Evolutionary conservation across 495 filamentous ascomycete genomes (phyloP).

Genomic region (Hyphodiscus hymeniophilus): DNA sequence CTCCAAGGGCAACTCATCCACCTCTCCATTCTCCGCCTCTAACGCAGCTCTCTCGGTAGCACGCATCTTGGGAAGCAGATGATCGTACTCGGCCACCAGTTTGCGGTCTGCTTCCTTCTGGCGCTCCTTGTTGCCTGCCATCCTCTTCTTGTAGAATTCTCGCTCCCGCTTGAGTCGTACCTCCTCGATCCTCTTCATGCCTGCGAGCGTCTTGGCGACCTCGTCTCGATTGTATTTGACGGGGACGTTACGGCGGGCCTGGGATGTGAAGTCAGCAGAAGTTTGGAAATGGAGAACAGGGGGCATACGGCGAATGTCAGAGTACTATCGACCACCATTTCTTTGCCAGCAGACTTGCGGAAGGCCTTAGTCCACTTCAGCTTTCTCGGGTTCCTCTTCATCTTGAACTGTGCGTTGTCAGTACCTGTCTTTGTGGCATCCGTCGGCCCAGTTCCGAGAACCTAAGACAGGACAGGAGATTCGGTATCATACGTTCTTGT

Average conservation of each 20-base stretch:
- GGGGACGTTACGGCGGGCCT: conserved; percentile 75
- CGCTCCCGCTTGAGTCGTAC: conserved; percentile 77
- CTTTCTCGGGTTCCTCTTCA: conserved; percentile 78
- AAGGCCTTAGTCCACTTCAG: conserved; percentile 84
- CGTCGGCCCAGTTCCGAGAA: no score
- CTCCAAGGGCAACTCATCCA: conserved; percentile 41
- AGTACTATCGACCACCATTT: conserved; percentile 91
- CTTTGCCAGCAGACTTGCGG: conserved; percentile 72
- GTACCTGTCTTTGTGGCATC: background rate
- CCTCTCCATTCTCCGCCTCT: conserved; percentile 40
- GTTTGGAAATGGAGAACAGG: no score
- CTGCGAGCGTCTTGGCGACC: conserved; percentile 74
- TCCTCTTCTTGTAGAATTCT: conserved; percentile 83
- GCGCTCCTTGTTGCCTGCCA: conserved; percentile 79
- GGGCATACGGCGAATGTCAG: conserved; percentile 79
- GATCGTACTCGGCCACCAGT: conserved; percentile 85
- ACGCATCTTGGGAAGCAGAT: conserved; percentile 63
- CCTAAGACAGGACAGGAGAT: no score
- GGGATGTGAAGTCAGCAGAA: no score
- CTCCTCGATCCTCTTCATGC: conserved; percentile 87
- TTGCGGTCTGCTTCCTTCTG: conserved; percentile 72
- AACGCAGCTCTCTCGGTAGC: conserved; percentile 43
- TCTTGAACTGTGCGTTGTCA: conserved; percentile 59
- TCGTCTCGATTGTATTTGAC: conserved; percentile 91
- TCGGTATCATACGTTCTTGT: conserved; percentile 56